phyloP scores from a whole-genome alignment of 1,139 yeast species.

The Pichia inconspicua region DNA sequence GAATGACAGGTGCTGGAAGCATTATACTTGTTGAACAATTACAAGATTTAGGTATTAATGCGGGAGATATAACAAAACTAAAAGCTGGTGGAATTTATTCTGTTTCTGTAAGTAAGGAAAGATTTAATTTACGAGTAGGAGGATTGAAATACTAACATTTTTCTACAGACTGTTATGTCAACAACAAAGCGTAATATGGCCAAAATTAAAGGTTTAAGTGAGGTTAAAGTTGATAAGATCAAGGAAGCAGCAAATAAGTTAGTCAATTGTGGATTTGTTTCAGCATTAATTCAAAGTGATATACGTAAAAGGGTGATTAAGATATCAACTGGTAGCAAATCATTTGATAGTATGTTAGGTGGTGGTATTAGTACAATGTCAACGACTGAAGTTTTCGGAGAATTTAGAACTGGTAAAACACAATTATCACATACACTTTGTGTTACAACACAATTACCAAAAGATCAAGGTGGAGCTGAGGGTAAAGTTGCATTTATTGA shows the following conservation, averaged over 20 bases:
- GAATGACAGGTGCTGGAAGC: conserved; percentile 16
- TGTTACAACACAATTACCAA: conserved; percentile 51
- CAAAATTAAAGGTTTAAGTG: conserved; percentile 33
- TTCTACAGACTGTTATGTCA: conserved; percentile 28
- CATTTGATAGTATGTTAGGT: conserved; percentile 46
- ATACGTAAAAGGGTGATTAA: conserved; percentile 39
- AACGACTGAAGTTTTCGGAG: conserved; percentile 57
- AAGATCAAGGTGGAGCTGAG: conserved; percentile 49
- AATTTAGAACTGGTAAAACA: conserved; percentile 55
- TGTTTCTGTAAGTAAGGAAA: conserved; percentile 32
- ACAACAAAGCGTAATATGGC: conserved; percentile 40
- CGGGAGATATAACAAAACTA: conserved; percentile 48
- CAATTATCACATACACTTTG: conserved; percentile 55
- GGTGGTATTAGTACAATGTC: conserved; percentile 58
- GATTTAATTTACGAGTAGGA: background rate
- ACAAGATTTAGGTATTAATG: conserved; percentile 51
- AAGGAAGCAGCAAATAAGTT: conserved; percentile 54
- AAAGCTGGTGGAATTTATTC: conserved; percentile 48
- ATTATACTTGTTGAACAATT: conserved; percentile 41
- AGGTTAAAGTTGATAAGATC: conserved; percentile 52
- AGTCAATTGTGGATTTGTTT: conserved; percentile 42
- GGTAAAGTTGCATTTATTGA: conserved; percentile 57
- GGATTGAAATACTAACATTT: conserved; percentile 1
- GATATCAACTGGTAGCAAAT: conserved; percentile 48
- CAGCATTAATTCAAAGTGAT: conserved; percentile 46